Conservation (phyloP, 169 alveolate genomes). For the Cryptosporidium baileyi region DNA sequence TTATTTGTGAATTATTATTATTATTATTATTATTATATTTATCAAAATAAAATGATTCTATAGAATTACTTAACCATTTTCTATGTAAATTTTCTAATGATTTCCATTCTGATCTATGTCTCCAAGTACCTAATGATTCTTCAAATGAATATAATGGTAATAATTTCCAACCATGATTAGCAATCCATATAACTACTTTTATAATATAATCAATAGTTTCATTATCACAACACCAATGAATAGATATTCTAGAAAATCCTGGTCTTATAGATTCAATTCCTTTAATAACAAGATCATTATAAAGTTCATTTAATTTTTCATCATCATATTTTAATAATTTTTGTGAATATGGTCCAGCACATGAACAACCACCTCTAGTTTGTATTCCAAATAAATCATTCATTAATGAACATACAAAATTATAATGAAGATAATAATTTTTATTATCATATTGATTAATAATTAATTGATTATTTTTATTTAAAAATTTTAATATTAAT, state of each 20-base stretch:
- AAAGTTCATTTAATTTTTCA: conserved; percentile 75
- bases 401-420: conserved; percentile 87
- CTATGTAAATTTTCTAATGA: conserved; percentile 58
- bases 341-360: conserved; percentile 93
- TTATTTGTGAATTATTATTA: neutral
- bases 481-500: neutral
- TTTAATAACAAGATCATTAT: conserved; percentile 78
- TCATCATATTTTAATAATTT: conserved; percentile 81
- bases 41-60: neutral
- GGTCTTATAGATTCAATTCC: conserved; percentile 90
- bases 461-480: neutral
- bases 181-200: conserved; percentile 85
- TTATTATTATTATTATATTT: neutral
- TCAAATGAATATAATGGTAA: conserved; percentile 83
- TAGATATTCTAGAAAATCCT: conserved; percentile 90
- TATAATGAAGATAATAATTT: conserved; percentile 83
- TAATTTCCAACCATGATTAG: conserved; percentile 88
- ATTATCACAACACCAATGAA: conserved; percentile 85
- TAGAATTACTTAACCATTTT: conserved; percentile 48
- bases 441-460: neutral
- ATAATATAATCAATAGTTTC: conserved; percentile 78
- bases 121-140: conserved; percentile 83
- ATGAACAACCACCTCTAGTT: conserved; percentile 91
- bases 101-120: conserved; percentile 73
- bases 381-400: conserved; percentile 93